Evolutionary conservation across 2,329 filamentous ascomycete genomes (phyloP), one percentile per base, ranked within the genome.

Genomic region (Bisporella sp.): DNA sequence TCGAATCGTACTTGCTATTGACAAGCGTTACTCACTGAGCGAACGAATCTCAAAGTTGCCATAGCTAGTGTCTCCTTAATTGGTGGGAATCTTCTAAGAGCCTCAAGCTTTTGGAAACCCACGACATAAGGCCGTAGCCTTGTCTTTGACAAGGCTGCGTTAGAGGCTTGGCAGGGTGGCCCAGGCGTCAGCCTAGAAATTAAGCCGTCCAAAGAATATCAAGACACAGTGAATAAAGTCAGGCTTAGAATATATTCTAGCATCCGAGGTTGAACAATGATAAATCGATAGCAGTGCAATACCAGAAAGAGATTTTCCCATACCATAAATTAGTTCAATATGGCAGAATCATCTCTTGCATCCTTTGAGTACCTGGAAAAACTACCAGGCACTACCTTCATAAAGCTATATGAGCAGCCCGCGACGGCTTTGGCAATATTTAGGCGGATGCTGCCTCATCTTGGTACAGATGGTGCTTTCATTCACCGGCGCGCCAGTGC

Each of bases 391-490:
- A 89, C 87, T 41, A 95, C 89, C 35, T 96, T 97, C 69, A 82
- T 83, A 66, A 87, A 89, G 69, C 79, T 99, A 43, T 99, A 99
- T 76, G 87, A 91, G 72, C 91, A 96, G 74, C 93, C 93, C 31
- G 95, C 92, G 41, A 96, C 93, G 1, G 87, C 91, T 37, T 82
- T 99, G 58, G 93, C 93, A 59, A 91, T 99, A 63, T 97, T 97
- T 68, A 83, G 93, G 59, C 91, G 93, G 72, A 96, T 99, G 90
- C 79, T 99, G 52, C 89, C 93, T 51, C 87, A 95, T 64, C 73
- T 97, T 54, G 89, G 87, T 91, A 75, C 63, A 73, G 9, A 61
- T 13, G 21, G n/a, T n/a, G 43, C 41, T 32, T 46, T n/a, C 45
- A 42, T 6, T 32, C 43, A 30, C 49, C 41, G 48, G 5, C 31